A percentile compares a stretch with the other conserved stretches of the same genome.
Evolutionary conservation across 208 protist species (phyloP).

Genomic region (Leishmania guyanensis): DNA sequence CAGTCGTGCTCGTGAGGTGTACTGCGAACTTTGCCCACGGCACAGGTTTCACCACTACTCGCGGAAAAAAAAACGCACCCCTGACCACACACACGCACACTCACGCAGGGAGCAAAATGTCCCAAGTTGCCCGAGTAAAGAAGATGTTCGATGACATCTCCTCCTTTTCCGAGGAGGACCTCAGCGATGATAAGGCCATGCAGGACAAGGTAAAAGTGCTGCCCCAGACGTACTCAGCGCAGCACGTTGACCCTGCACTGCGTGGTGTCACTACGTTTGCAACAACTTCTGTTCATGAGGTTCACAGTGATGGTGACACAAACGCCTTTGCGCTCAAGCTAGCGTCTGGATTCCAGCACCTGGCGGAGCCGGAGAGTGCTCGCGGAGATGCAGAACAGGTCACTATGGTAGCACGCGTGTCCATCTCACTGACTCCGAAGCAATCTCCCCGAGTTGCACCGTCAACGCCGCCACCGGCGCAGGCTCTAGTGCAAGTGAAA

Average conservation of each 20-base stretch:
- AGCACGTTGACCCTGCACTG: background rate
- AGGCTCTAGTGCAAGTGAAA: background rate
- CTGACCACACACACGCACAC: background rate
- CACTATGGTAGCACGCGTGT: conserved; percentile 20
- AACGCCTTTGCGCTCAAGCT: conserved; percentile 7
- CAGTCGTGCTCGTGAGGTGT: background rate
- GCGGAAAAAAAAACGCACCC: background rate
- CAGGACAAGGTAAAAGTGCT: background rate
- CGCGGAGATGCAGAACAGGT: background rate
- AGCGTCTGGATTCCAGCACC: conserved; percentile 1
- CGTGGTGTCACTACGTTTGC: background rate
- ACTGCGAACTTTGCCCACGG: background rate
- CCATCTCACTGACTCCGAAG: conserved; percentile 19
- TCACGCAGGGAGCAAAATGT: conserved; percentile 5
- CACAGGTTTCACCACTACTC: no score
- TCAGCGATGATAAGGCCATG: background rate
- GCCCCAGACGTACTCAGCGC: background rate
- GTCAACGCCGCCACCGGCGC: background rate
- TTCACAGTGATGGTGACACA: background rate
- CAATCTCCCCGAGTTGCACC: background rate
- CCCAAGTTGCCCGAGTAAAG: conserved; percentile 25
- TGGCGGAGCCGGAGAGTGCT: background rate
- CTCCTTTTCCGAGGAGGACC: conserved; percentile 11
- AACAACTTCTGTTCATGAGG: background rate
- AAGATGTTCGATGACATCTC: conserved; percentile 59